A percentile compares a stretch with the other conserved stretches of the same genome.
phyloP scores from a whole-genome alignment of 2,329 filamentous ascomycete species.

The Macrophomina tecta region DNA sequence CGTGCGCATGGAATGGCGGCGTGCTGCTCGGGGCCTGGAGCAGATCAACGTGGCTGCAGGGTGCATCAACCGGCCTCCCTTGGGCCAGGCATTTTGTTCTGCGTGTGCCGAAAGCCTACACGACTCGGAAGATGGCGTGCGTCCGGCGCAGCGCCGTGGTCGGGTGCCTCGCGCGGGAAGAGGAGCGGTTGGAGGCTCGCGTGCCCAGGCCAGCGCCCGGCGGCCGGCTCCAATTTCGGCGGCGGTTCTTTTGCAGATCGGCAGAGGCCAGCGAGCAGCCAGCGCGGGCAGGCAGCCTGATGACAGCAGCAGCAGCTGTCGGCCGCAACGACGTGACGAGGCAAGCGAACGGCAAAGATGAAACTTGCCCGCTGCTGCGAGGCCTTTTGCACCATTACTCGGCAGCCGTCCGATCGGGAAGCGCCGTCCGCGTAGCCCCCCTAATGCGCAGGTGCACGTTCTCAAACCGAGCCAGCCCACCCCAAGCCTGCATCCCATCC shows the following conservation, averaged over 20 bases:
- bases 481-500: conserved; percentile 1
- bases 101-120: neutral
- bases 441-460: conserved; percentile 8
- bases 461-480: neutral
- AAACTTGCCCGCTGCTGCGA: conserved; percentile 2
- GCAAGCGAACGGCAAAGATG: conserved; percentile 14
- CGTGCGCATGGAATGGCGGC: neutral
- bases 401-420: conserved; percentile 3
- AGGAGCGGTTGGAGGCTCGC: neutral
- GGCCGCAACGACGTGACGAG: neutral
- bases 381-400: neutral
- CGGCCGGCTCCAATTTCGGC: conserved; percentile 11
- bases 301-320: neutral
- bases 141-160: neutral
- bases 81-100: neutral
- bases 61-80: conserved; percentile 20
- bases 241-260: conserved; percentile 5
- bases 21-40: neutral
- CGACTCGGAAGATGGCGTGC: neutral
- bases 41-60: conserved; percentile 28
- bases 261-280: conserved; percentile 2
- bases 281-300: neutral
- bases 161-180: neutral
- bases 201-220: neutral
- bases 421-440: conserved; percentile 4